phyloP scores from a whole-genome alignment of 208 protist species.

The Wallacemonas rigidus region DNA sequence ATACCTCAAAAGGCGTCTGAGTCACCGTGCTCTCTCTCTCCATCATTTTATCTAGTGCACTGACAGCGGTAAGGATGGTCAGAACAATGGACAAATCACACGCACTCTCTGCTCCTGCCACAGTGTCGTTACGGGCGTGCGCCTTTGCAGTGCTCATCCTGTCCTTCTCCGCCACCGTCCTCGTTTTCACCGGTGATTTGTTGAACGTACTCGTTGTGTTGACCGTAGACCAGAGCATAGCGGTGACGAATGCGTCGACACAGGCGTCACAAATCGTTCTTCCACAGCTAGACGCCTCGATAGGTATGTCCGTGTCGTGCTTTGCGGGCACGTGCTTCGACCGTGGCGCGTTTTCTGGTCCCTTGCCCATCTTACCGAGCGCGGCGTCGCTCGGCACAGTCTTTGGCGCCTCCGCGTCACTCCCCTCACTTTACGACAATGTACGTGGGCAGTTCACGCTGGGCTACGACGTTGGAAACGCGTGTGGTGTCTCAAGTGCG shows the following conservation, averaged over 20 bases:
- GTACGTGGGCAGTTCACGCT: slow-evolving; percentile 38
- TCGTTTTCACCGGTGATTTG: neutral
- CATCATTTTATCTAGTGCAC: neutral
- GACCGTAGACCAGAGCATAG: neutral
- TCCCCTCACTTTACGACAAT: slow-evolving; percentile 16
- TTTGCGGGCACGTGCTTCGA: slow-evolving; percentile 28
- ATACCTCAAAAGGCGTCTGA: too few relatives aligned
- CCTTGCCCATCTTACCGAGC: slow-evolving; percentile 21
- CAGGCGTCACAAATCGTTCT: slow-evolving; percentile 26
- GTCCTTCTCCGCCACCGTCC: neutral
- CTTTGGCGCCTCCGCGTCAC: neutral
- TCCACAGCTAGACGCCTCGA: slow-evolving; percentile 36
- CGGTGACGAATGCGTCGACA: neutral
- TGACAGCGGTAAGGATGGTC: neutral
- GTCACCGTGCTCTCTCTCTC: too few relatives aligned
- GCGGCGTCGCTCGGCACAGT: neutral
- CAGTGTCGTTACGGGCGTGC: slow-evolving; percentile 11
- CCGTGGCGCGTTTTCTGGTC: slow-evolving; percentile 20
- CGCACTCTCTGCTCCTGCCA: slow-evolving; percentile 6
- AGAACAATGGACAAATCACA: slow-evolving; percentile 15
- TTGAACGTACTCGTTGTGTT: slow-evolving; percentile 1
- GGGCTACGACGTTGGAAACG: slow-evolving; percentile 43
- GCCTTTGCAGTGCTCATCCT: slow-evolving; percentile 1
- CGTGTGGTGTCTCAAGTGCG: slow-evolving; percentile 27
- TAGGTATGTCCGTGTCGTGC: slow-evolving; percentile 42